phyloP scores from a whole-genome alignment of 768 basidiomycete species.

The Glaciozyma antarctica region DNA sequence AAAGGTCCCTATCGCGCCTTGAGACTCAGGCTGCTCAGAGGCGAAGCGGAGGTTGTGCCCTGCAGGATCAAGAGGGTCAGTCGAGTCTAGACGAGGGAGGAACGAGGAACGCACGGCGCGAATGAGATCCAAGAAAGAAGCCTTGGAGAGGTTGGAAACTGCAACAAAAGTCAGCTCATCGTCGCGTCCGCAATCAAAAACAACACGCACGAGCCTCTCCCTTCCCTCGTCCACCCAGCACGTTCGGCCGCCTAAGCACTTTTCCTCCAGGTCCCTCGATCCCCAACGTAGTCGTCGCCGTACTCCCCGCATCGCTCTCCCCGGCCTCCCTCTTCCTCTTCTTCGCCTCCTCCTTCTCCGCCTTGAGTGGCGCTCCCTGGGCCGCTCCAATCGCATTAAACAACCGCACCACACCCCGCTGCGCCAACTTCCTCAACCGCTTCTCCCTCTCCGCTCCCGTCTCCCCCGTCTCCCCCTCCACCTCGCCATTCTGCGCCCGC shows the following conservation, averaged over 20 bases:
- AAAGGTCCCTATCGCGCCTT: too few relatives aligned
- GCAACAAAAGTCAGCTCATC: not conserved
- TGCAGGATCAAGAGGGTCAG: too few relatives aligned
- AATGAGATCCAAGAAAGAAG: constrained; percentile 35
- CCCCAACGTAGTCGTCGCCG: constrained; percentile 1
- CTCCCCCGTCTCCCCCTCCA: constrained; percentile 15
- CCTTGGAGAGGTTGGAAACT: constrained; percentile 36
- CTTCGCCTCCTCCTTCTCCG: constrained; percentile 25
- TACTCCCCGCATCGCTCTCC: constrained; percentile 15
- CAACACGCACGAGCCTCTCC: constrained; percentile 33
- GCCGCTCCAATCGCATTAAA: constrained; percentile 36
- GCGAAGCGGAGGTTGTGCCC: too few relatives aligned
- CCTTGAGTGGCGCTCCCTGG: constrained; percentile 30
- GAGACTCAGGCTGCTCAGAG: too few relatives aligned
- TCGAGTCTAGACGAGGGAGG: too few relatives aligned
- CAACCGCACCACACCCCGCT: constrained; percentile 35
- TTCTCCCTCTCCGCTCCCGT: constrained; percentile 36
- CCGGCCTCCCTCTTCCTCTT: constrained; percentile 30
- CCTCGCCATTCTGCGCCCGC: constrained; percentile 9
- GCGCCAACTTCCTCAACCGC: constrained; percentile 35
- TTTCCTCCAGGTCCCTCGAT: constrained; percentile 1
- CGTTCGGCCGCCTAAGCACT: constrained; percentile 30
- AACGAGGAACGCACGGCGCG: constrained; percentile 6
- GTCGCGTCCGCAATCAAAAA: too few relatives aligned
- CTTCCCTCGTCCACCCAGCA: constrained; percentile 33